phyloP scores from a whole-genome alignment of 1,284 basidiomycete genomes.

The Ustilago lituana region DNA sequence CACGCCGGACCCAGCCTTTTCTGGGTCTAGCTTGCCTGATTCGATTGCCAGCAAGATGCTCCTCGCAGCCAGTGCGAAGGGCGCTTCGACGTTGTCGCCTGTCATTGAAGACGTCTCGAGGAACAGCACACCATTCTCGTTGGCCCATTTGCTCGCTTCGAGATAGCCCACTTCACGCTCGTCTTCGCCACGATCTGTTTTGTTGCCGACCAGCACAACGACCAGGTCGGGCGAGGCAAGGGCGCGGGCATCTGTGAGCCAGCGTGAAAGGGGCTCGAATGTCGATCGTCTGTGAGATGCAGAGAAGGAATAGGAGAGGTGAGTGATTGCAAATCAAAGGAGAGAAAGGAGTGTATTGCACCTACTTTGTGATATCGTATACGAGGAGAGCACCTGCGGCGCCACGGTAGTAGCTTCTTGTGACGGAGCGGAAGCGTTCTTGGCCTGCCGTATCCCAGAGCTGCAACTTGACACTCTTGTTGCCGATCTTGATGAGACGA shows the following conservation, averaged over 20 bases:
- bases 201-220: slow-evolving; percentile 92
- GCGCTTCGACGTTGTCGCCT: slow-evolving; percentile 91
- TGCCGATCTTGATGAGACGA: slow-evolving; percentile 84
- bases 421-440: slow-evolving; percentile 79
- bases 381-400: slow-evolving; percentile 80
- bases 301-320: not conserved
- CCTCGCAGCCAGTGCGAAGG: slow-evolving; percentile 88
- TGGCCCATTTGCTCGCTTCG: slow-evolving; percentile 92
- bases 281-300: slow-evolving; percentile 69
- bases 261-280: slow-evolving; percentile 81
- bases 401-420: slow-evolving; percentile 93
- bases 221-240: slow-evolving; percentile 86
- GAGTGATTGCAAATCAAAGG: not conserved
- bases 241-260: slow-evolving; percentile 90
- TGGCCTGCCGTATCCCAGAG: slow-evolving; percentile 64
- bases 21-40: slow-evolving; percentile 87
- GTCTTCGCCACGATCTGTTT: slow-evolving; percentile 85
- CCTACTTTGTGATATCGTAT: slow-evolving; percentile 91
- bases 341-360: not conserved
- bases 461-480: slow-evolving; percentile 89
- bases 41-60: slow-evolving; percentile 93
- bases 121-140: slow-evolving; percentile 81
- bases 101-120: slow-evolving; percentile 90
- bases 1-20: slow-evolving; percentile 90
- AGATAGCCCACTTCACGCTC: slow-evolving; percentile 92